Evolutionary conservation across 1,284 basidiomycete genomes (phyloP), one percentile per base, ranked within the genome.

Genomic region (Xerocomus minutiporus): DNA sequence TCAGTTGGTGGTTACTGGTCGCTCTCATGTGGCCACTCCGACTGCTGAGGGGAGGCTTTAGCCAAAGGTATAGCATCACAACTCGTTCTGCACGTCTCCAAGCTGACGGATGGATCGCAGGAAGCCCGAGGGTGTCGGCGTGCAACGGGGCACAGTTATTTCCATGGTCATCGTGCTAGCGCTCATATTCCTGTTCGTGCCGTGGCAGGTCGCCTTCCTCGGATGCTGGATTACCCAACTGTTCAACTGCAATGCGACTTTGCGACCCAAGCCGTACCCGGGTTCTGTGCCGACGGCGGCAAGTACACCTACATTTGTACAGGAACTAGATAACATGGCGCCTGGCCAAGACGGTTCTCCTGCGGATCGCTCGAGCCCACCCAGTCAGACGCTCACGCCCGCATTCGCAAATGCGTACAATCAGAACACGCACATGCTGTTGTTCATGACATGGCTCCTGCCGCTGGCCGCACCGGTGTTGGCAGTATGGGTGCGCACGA

Each of bases 191-290:
- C 60, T 92, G 28, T 72, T 91, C 52, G 76, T 96, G 20, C 94
- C 95, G 0, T 93, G 91, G 80, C 93, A 97, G 69, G 88, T 95
- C 31, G 91, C 88, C 2, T 93, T 90, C 66, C 78, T 96, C 13
- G 83, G 89, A 34, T 84, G 86, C 57, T 92, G 88, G 79, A 59
- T 88, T 13, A 80, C 92, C 39, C 89, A 94, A 56, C 72, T 92
- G 44, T 75, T 79, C 60, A 82, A 80, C 39, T 87, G 84, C 62
- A 77, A 78, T 32, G 46, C 58, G 56, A 48, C 48, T 2, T 51
- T 35, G 39, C 57, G 58, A 48, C 51, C 50, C 45, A 56, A 55
- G 32, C 26, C 58, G 13, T 62, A 58, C 26, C 55, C 63, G n/a
- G 61, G 61, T 36, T 62, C 66, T 29, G 59, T 63, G 9, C 61